A percentile compares a stretch with the other conserved stretches of the same genome.
Evolutionary conservation across 2,329 filamentous ascomycete species (phyloP).

Genomic region (Cladosporium sp.): DNA sequence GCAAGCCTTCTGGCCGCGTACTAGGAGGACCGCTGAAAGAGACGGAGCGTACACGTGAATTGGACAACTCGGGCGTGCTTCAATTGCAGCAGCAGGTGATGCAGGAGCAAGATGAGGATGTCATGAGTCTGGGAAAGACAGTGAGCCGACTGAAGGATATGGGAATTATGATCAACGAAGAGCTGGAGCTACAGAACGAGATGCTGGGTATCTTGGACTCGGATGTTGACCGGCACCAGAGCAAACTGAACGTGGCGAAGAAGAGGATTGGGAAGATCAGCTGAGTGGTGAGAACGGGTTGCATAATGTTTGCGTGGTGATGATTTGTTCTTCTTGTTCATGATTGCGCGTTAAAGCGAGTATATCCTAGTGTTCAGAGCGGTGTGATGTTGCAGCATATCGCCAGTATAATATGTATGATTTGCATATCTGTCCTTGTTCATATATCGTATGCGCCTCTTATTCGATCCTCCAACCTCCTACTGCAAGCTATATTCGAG

Average conservation of each 20-base stretch:
- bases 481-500: not conserved
- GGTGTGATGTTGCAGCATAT: not conserved
- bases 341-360: constrained; percentile 9
- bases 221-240: constrained; percentile 65
- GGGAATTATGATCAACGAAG: constrained; percentile 73
- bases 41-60: constrained; percentile 73
- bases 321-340: not conserved
- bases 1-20: constrained; percentile 58
- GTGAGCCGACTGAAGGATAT: constrained; percentile 75
- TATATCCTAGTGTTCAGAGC: constrained; percentile 6
- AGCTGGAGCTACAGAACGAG: constrained; percentile 70
- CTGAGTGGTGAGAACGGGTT: constrained; percentile 24
- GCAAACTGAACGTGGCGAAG: constrained; percentile 75
- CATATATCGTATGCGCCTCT: not conserved
- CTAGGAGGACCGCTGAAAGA: constrained; percentile 70
- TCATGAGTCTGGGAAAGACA: constrained; percentile 68
- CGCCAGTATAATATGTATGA: not conserved
- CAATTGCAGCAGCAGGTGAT: constrained; percentile 75
- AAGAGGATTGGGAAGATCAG: constrained; percentile 67
- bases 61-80: constrained; percentile 74
- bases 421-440: not conserved
- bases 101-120: constrained; percentile 71
- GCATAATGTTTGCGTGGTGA: not conserved
- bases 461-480: not conserved
- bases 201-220: constrained; percentile 68